Evolutionary conservation across 352 stramenopile species (phyloP).

Genomic region (Peronospora destructor): DNA sequence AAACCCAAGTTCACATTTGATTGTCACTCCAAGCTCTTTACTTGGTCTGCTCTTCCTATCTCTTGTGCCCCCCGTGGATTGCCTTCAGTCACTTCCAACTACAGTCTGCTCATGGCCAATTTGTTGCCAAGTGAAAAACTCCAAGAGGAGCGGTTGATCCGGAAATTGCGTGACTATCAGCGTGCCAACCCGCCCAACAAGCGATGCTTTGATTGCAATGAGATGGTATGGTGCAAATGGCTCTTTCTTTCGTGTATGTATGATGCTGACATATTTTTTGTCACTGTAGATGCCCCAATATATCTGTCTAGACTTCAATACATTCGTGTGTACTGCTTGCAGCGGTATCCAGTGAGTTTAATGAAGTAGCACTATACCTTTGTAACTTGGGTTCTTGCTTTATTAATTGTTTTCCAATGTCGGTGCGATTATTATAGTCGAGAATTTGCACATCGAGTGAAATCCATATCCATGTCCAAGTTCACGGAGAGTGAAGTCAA

Average conservation of each 20-base stretch:
- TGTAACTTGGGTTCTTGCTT: slow-evolving; percentile 1
- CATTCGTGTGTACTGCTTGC: slow-evolving; percentile 91
- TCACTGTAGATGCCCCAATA: slow-evolving; percentile 86
- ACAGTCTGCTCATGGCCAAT: slow-evolving; percentile 19
- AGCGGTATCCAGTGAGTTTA: slow-evolving; percentile 87
- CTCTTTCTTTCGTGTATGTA: background rate
- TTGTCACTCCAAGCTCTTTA: background rate
- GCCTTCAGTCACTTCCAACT: background rate
- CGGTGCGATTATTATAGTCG: slow-evolving; percentile 34
- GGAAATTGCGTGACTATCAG: slow-evolving; percentile 84
- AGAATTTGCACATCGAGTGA: slow-evolving; percentile 90
- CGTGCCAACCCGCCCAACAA: slow-evolving; percentile 61
- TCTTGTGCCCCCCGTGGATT: background rate
- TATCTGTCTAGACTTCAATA: slow-evolving; percentile 90
- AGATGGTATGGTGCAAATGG: slow-evolving; percentile 50
- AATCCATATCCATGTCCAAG: slow-evolving; percentile 91
- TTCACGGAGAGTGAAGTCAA: slow-evolving; percentile 89
- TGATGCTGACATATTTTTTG: background rate
- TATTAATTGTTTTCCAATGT: background rate
- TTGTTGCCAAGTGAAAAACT: slow-evolving; percentile 59
- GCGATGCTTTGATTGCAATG: slow-evolving; percentile 87
- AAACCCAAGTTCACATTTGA: too few relatives aligned
- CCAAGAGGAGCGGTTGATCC: slow-evolving; percentile 75
- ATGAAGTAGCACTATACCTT: background rate
- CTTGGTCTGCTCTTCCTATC: background rate